Evolutionary conservation across 768 basidiomycete species (phyloP), one percentile per base, ranked within the genome.

Genomic region (Cytidiella melzeri): DNA sequence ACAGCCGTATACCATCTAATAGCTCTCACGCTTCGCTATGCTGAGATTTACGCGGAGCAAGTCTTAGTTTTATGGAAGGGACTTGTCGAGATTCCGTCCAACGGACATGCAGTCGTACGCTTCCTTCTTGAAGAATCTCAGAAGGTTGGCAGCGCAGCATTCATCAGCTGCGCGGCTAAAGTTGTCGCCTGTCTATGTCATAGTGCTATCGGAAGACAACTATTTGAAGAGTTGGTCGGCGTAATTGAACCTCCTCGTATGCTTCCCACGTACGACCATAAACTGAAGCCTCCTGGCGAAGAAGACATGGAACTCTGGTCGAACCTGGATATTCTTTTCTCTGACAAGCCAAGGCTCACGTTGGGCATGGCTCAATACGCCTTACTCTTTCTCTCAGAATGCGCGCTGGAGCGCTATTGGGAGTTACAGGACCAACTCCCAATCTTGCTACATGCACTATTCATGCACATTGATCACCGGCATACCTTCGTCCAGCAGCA

Each of bases 121-220:
- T 97, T 92, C 65, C 71, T 97, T 2, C 71, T 95, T 28, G 90
- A 92, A 56, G 91, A 95, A 58, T 87, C 90, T 1, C 82, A 86
- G 55, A 87, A 86, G 64, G 83, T 93, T 38, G 84, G 87, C 34
- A 92, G 81, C 55, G 74, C 77, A 4, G 76, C 81, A 13, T 94
- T 90, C 65, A 77, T 95, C 51, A 73, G 72, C 39, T 88, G 88
- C 58, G 87, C 88, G 1, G 80, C 86, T 39, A 84, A 84, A 55
- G 80, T 94, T 45, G 78, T 95, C 19, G 85, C 91, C 0, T 92
- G 83, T 56, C 74, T 97, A 5, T 89, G 88, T 45, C 84, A 87
- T 49, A 87, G 87, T 21, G 72, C 73, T 13, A 76, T 83, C 13
- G 90, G 88, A 3, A 73, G 77, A 5, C 73, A 83, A 47, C 76